phyloP scores from a whole-genome alignment of 345 rosid genomes.

The Ceriops tagal region DNA sequence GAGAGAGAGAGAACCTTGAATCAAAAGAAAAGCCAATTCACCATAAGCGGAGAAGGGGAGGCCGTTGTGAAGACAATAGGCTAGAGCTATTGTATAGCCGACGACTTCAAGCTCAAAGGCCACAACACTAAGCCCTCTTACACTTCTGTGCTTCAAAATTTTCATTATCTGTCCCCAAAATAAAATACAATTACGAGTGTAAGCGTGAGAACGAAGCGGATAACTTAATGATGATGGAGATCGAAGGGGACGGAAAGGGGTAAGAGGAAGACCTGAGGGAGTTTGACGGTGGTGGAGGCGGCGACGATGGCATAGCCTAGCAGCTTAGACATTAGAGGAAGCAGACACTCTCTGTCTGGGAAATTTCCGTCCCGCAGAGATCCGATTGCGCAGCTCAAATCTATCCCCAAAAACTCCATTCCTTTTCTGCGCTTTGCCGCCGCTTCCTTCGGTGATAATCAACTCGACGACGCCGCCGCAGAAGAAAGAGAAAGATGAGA shows the following conservation, averaged over 20 bases:
- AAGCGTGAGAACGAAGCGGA: no score
- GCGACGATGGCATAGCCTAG: constrained; percentile 90
- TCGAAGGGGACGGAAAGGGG: not conserved
- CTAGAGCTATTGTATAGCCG: constrained; percentile 83
- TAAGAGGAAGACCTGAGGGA: constrained; percentile 62
- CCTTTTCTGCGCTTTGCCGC: no score
- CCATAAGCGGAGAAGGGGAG: constrained; percentile 97
- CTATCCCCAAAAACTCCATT: constrained; percentile 68
- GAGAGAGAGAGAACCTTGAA: constrained; percentile 51
- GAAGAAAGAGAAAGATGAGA: no score
- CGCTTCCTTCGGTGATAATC: no score
- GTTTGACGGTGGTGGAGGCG: constrained; percentile 90
- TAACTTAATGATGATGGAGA: no score
- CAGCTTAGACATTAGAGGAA: constrained; percentile 80
- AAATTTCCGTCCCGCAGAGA: constrained; percentile 57
- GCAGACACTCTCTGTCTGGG: constrained; percentile 73
- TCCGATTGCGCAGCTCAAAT: constrained; percentile 68
- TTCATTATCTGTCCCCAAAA: constrained; percentile 58
- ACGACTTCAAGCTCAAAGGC: constrained; percentile 88
- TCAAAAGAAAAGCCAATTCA: constrained; percentile 75
- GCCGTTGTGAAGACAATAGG: constrained; percentile 84
- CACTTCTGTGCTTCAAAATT: constrained; percentile 74
- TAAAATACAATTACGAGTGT: not conserved
- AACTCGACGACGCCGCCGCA: no score
- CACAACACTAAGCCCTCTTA: constrained; percentile 70